A percentile compares a stretch with the other conserved stretches of the same genome.
Conservation (phyloP, 306 rosid species). For the Inga leiocalycina region DNA sequence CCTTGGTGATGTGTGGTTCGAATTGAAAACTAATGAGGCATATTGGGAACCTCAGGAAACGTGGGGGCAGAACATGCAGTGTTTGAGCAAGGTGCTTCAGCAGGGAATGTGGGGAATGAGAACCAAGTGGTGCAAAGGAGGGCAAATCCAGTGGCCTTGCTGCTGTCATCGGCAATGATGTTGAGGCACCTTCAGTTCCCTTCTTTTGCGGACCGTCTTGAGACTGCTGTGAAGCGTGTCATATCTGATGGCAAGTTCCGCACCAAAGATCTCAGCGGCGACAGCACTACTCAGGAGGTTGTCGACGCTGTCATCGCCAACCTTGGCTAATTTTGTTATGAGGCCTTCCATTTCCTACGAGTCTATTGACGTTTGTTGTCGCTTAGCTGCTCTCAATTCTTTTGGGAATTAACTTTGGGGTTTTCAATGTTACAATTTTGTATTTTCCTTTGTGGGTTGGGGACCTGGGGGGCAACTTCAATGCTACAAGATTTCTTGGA, state of each 20-base stretch:
- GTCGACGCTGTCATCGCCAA: constrained; percentile 71
- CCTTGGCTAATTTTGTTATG: constrained; percentile 37
- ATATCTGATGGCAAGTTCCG: constrained; percentile 56
- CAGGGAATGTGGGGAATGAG: constrained; percentile 79
- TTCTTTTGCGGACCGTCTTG: constrained; percentile 83
- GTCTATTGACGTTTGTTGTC: too few species aligned
- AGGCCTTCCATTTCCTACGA: neutral
- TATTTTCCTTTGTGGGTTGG: too few species aligned
- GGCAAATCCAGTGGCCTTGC: constrained; percentile 83
- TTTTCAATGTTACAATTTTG: too few species aligned
- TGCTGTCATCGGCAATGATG: constrained; percentile 89
- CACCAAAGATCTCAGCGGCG: constrained; percentile 82
- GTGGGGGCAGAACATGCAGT: constrained; percentile 83
- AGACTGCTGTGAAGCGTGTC: constrained; percentile 73
- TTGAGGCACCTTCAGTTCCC: constrained; percentile 87
- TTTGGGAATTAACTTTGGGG: neutral
- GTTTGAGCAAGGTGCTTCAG: constrained; percentile 92
- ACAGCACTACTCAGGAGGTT: constrained; percentile 63
- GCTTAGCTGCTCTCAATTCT: too few species aligned
- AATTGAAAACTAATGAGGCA: neutral
- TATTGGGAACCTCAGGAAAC: constrained; percentile 49
- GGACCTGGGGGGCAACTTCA: neutral
- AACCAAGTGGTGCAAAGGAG: constrained; percentile 55
- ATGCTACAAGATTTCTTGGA: neutral
- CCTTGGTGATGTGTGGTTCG: neutral